These are phyloP conservation scores for Colletotrichum lini DNA, from an alignment of 2,329 filamentous ascomycete genomes.

Conservation along the genomic window DNA sequence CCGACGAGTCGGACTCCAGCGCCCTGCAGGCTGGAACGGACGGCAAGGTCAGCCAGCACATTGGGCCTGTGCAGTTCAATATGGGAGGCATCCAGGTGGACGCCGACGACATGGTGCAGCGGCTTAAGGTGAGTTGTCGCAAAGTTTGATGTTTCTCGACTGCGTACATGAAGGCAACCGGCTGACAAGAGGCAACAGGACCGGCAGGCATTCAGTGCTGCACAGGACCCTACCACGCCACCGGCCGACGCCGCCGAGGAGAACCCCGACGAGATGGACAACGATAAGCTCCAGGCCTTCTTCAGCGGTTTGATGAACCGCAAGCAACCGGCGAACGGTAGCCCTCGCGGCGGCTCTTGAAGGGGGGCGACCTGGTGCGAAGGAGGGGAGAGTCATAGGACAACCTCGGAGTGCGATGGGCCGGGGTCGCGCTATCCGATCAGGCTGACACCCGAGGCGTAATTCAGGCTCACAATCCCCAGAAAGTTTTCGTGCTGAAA, in stretches of 20 bases:
- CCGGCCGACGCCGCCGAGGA: constrained; percentile 53
- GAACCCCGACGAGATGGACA: constrained; percentile 62
- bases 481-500: constrained; percentile 7
- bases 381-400: background rate
- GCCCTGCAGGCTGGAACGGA: constrained; percentile 51
- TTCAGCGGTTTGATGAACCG: constrained; percentile 73
- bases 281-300: constrained; percentile 71
- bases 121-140: constrained; percentile 76
- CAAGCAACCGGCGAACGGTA: constrained; percentile 49
- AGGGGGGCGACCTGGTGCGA: background rate
- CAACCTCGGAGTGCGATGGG: background rate
- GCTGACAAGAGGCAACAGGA: constrained; percentile 59
- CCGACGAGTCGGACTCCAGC: constrained; percentile 45
- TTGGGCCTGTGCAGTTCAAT: constrained; percentile 96
- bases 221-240: constrained; percentile 59
- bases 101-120: constrained; percentile 91
- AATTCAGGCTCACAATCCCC: no score
- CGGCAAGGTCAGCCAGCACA: constrained; percentile 80
- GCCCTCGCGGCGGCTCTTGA: constrained; percentile 31
- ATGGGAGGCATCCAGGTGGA: constrained; percentile 98
- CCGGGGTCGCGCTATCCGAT: background rate
- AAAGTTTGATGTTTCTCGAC: background rate
- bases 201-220: constrained; percentile 67
- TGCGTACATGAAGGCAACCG: background rate
- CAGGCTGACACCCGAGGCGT: background rate